Conservation (phyloP, 129 eudicot species). For the Glebionis coronaria region DNA sequence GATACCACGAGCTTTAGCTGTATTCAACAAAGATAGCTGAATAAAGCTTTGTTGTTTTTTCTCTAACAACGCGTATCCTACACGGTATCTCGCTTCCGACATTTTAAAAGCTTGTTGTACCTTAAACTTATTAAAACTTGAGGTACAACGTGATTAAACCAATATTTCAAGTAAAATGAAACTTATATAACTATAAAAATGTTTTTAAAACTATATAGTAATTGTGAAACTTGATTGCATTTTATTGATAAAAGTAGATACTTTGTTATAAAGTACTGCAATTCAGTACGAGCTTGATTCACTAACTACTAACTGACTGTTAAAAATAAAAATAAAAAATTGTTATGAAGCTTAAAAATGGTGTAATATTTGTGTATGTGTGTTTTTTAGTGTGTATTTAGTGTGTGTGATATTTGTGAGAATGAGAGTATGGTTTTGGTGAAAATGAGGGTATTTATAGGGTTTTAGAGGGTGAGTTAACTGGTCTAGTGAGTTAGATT, state of each 20-base stretch:
- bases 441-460: slow-evolving; percentile 25
- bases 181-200: too few relatives aligned
- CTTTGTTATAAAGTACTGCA: neutral
- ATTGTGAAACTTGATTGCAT: too few relatives aligned
- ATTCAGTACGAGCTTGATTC: too few relatives aligned
- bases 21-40: slow-evolving; percentile 43
- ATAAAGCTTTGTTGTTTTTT: slow-evolving; percentile 70
- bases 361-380: neutral
- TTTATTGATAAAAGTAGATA: too few relatives aligned
- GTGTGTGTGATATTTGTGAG: slow-evolving; percentile 10
- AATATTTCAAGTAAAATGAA: too few relatives aligned
- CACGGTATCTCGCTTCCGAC: slow-evolving; percentile 35
- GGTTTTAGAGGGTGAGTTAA: slow-evolving; percentile 30
- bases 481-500: slow-evolving; percentile 3
- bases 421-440: slow-evolving; percentile 1
- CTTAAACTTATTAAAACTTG: neutral
- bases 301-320: too few relatives aligned
- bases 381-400: neutral
- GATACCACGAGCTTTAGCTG: slow-evolving; percentile 48
- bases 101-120: neutral
- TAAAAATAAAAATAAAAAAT: too few relatives aligned
- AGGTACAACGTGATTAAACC: too few relatives aligned
- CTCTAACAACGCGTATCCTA: slow-evolving; percentile 72
- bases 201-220: too few relatives aligned
- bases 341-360: neutral